Evolutionary conservation across 345 rosid genomes (phyloP), one percentile per base, ranked within the genome.

Genomic region (Clausena lansium): DNA sequence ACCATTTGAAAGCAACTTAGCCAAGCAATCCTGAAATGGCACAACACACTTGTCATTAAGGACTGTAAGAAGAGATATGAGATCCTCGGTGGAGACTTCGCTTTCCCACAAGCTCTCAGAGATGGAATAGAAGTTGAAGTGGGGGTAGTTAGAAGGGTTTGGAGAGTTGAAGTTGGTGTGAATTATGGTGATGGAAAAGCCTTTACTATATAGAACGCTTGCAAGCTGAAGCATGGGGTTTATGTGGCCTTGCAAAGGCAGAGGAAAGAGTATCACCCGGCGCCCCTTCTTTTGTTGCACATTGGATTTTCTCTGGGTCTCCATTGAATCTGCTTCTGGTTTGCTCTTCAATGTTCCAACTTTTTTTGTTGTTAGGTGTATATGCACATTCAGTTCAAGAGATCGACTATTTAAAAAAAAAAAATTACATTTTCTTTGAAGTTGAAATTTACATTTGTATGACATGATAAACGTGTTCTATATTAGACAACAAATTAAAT

Each of bases 201-300:
- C 92, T 81, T 76, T 86, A 68, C 79, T 66, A 71, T 86, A 83
- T 47, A 91, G 85, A 70, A 90, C 87, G 76, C 71, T 78, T 9
- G 91, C 92, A 10, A 91, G 90, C 41, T 91, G 88, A 45, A 90
- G 84, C 91, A 92, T 88, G 4, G 94, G 89, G 67, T 81, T 88
- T 8, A 88, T 71, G 81, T 90, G 97, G 71, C 93, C 94, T 47
- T 89, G 85, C 30, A 90, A 82, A 38, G 93, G 97, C 47, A 84
- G 3, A 3, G 93, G 91, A 59, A 90, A 89, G 63, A 92, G 83
- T 25, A 90, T 45, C 41, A 92, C 60, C 41, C 79, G 75, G 33
- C 64, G 71, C 22, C 83, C 77, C 17, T 76, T 83, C 76, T 32
- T 60, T 38, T 75, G 78, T 64, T 78, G 82, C 82, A 82, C 75